Percentiles rank a stretch among this genome's conserved stretches.
These are phyloP conservation scores for Rhododendron vialii DNA, from an alignment of 148 eudicot genomes.

Conservation along the genomic window DNA sequence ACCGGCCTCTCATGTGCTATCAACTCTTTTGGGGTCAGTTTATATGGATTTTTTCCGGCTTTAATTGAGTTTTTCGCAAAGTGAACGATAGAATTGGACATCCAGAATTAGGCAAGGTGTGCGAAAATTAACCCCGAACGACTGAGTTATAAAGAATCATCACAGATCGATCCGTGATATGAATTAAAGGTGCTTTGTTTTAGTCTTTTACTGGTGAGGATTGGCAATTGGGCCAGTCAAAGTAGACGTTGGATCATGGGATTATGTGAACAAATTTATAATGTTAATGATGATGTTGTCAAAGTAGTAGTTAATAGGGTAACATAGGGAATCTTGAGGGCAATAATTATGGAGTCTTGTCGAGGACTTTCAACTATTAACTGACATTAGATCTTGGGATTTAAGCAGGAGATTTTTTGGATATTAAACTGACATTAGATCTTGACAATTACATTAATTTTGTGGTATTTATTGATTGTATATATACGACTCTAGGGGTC, in stretches of 20 bases:
- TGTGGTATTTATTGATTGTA: not conserved
- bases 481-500: not conserved
- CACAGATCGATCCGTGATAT: not conserved
- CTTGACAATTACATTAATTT: not conserved
- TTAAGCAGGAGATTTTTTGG: not conserved
- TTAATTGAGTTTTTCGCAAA: not conserved
- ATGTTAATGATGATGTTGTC: not conserved
- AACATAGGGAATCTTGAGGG: not conserved
- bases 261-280: not conserved
- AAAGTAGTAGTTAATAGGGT: not conserved
- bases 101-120: too few species aligned
- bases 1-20: too few species aligned
- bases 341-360: not conserved
- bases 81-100: too few species aligned
- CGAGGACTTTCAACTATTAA: not conserved
- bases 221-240: slow-evolving; percentile 11
- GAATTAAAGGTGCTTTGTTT: slow-evolving; percentile 5
- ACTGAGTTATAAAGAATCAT: too few species aligned
- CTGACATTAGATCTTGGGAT: not conserved
- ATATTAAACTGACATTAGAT: not conserved
- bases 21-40: too few species aligned
- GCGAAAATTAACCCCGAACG: not conserved
- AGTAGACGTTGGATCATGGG: slow-evolving; percentile 8
- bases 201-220: not conserved
- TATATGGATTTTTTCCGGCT: too few species aligned